These are phyloP conservation scores for Sinapis alba DNA, from an alignment of 441 rosid genomes.

Conservation along the genomic window DNA sequence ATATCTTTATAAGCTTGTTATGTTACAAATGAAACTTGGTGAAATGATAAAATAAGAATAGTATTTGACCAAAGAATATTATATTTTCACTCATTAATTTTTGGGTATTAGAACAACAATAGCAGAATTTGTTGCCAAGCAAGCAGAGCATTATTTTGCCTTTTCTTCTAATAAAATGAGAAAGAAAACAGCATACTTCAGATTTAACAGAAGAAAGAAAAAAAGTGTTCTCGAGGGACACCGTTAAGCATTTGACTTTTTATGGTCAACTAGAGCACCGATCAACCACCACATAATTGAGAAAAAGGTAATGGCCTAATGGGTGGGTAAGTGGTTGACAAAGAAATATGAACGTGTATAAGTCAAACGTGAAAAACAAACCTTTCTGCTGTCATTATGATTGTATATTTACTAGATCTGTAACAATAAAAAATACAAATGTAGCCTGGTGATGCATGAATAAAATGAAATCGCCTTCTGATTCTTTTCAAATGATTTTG, in stretches of 20 bases:
- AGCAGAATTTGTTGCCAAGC: background rate
- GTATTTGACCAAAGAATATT: background rate
- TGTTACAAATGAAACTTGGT: background rate
- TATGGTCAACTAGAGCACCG: background rate
- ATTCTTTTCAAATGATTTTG: background rate
- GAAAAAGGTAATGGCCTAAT: background rate
- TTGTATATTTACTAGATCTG: background rate
- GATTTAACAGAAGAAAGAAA: background rate
- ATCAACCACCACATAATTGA: background rate
- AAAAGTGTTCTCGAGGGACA: background rate
- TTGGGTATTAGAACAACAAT: background rate
- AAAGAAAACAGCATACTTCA: background rate
- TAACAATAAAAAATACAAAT: background rate
- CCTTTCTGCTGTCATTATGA: background rate
- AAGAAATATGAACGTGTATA: background rate
- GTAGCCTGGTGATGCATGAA: background rate
- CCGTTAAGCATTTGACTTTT: background rate
- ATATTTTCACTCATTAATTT: background rate
- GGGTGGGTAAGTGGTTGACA: background rate
- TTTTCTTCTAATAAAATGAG: background rate
- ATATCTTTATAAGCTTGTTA: background rate
- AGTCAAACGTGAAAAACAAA: background rate
- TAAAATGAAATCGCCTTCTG: background rate
- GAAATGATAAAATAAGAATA: background rate
- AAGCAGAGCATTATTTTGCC: background rate